A percentile compares a stretch with the other conserved stretches of the same genome.
Evolutionary conservation across 1,284 basidiomycete species (phyloP).

Genomic region (Singerocomus inundabilis): DNA sequence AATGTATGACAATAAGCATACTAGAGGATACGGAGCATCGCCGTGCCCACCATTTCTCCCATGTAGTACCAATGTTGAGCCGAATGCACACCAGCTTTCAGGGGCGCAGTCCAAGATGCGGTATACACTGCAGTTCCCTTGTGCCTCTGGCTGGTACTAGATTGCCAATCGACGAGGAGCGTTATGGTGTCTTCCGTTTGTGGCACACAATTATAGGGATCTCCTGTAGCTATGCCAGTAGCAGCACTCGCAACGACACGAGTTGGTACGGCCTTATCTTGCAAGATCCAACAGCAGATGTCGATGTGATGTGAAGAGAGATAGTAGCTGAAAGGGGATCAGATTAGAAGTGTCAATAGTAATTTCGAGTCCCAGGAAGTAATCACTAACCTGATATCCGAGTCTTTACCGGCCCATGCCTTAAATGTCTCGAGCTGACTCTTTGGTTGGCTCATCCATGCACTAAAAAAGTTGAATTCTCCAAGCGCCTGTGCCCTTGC

Average conservation of each 20-base stretch:
- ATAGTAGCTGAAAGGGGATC: conserved; percentile 66
- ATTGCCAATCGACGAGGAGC: conserved; percentile 90
- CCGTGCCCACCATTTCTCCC: conserved; percentile 70
- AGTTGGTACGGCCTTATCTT: conserved; percentile 74
- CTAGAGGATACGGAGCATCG: not conserved
- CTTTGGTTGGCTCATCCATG: conserved; percentile 96
- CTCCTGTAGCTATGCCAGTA: conserved; percentile 83
- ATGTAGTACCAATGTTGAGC: conserved; percentile 95
- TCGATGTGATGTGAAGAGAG: conserved; percentile 93
- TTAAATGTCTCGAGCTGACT: conserved; percentile 91
- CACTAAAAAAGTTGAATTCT: conserved; percentile 89
- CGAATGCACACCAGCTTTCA: conserved; percentile 77
- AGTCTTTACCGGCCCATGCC: conserved; percentile 92
- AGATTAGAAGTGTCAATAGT: not conserved
- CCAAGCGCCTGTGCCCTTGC: conserved; percentile 75
- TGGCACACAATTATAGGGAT: conserved; percentile 81
- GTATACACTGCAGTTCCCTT: conserved; percentile 86
- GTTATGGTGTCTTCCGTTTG: conserved; percentile 95
- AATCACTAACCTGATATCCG: conserved; percentile 71
- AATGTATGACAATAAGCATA: conserved; percentile 4
- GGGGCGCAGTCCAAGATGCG: conserved; percentile 84
- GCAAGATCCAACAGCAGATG: conserved; percentile 90
- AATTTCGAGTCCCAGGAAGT: not conserved
- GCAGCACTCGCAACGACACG: conserved; percentile 87
- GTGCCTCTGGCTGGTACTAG: conserved; percentile 65